These are phyloP conservation scores for Cystobasidium ongulense DNA, from an alignment of 768 basidiomycete species.

Conservation along the genomic window DNA sequence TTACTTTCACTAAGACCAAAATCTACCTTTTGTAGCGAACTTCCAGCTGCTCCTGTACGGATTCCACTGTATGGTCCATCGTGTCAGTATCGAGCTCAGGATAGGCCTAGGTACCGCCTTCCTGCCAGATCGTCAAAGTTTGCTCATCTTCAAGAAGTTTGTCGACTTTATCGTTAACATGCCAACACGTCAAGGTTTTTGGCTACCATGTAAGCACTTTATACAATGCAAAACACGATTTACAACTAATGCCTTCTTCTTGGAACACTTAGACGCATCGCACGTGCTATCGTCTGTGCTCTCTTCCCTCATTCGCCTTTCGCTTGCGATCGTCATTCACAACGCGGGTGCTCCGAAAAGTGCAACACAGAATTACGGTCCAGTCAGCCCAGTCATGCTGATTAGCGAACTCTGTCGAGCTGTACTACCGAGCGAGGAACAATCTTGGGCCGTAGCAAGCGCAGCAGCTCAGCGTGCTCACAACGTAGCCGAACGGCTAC, in stretches of 20 bases:
- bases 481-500: constrained; percentile 17
- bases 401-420: constrained; percentile 2
- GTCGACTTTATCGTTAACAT: constrained; percentile 9
- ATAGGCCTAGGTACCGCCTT: constrained; percentile 33
- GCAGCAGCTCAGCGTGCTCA: constrained; percentile 25
- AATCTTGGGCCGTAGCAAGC: constrained; percentile 21
- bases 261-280: constrained; percentile 14
- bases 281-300: constrained; percentile 36
- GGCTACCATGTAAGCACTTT: constrained; percentile 29
- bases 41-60: constrained; percentile 30
- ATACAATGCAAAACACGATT: neutral
- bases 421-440: neutral
- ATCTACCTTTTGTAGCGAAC: constrained; percentile 12
- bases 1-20: neutral
- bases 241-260: neutral
- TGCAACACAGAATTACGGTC: neutral
- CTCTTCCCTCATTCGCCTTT: constrained; percentile 37
- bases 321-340: constrained; percentile 29
- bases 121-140: constrained; percentile 23
- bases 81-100: constrained; percentile 33
- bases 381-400: constrained; percentile 1
- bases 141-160: constrained; percentile 29
- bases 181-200: neutral
- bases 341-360: neutral
- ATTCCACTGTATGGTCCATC: constrained; percentile 33